Base-by-base conservation (phyloP, 371 early-diverging fungal species). In the Haplosporangium sp. region DNA sequence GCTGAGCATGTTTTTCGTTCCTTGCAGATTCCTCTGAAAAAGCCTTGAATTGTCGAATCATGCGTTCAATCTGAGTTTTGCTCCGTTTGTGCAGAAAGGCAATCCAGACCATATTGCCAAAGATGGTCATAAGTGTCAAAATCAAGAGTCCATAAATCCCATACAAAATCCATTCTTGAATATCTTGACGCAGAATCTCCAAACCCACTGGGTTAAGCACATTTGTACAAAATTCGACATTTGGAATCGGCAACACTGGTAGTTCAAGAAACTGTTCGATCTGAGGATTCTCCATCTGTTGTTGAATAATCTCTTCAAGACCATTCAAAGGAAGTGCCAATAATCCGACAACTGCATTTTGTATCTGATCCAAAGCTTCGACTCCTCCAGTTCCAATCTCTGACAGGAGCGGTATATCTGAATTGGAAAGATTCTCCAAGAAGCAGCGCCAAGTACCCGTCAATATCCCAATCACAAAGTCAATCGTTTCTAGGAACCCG, bases 391-490 rank as follows among this genome's bases (percentile, higher is more conserved):
- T 20, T 3, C 81, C 72, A 37, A 79, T 39, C 27, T 62, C 66
- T 1, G 81, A 65, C 2, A 79, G 47, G 13, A 79, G 10, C 3
- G 81, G 81, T n/a, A 79, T 60, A 0, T 57, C 65, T 0, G 75
- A 67, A 38, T 48, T 37, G 8, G 69, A 61, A 15, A 79, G 53
- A 20, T 74, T 63, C 17, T 3, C 40, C 13, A 79, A 52, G 53
- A 79, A 74, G 39, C 81, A 79, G 15, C 75, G 74, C 81, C 81
- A 79, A n/a, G 68, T 74, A 17, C 81, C 75, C 4, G 75, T 74
- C 37, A 74, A 48, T 5, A 79, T 19, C 7, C 45, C 40, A 52
- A 74, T 55, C 11, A 68, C 40, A 4, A 74, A 58, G 2, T 71
- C 68, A 10, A 79, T 15, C 13, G 75, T 65, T 8, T 67, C 59